Conservation (phyloP, 768 basidiomycete species). For the Phaeotremella fagi region DNA sequence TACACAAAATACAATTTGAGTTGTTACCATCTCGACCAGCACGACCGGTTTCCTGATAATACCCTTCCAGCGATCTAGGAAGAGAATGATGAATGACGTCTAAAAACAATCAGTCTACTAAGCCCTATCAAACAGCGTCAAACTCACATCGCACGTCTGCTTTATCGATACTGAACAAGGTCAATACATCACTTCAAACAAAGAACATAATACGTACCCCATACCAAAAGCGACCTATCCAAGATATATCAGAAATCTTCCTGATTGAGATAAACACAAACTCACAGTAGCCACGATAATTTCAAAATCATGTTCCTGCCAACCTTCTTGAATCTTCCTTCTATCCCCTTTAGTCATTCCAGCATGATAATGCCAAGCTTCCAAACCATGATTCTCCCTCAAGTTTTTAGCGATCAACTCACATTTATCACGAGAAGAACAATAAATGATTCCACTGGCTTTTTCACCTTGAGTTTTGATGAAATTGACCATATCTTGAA, state of each 20-base stretch:
- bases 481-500: conserved; percentile 62
- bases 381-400: conserved; percentile 57
- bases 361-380: conserved; percentile 81
- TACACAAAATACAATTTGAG: conserved; percentile 83
- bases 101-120: conserved; percentile 7
- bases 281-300: conserved; percentile 90
- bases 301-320: conserved; percentile 66
- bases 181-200: conserved; percentile 6
- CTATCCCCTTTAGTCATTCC: conserved; percentile 63
- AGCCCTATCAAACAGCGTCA: not conserved
- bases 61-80: conserved; percentile 81
- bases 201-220: conserved; percentile 54
- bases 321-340: conserved; percentile 60
- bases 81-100: conserved; percentile 78
- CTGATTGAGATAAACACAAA: not conserved
- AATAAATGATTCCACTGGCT: conserved; percentile 79
- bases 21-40: conserved; percentile 84
- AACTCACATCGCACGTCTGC: conserved; percentile 44
- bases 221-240: conserved; percentile 91
- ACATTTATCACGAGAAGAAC: conserved; percentile 64
- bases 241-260: not conserved
- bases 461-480: conserved; percentile 58
- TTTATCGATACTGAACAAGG: conserved; percentile 41
- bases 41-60: conserved; percentile 92
- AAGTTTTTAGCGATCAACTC: conserved; percentile 73